Conservation (phyloP, 1,284 basidiomycete genomes). For the Ustilago esculenta region DNA sequence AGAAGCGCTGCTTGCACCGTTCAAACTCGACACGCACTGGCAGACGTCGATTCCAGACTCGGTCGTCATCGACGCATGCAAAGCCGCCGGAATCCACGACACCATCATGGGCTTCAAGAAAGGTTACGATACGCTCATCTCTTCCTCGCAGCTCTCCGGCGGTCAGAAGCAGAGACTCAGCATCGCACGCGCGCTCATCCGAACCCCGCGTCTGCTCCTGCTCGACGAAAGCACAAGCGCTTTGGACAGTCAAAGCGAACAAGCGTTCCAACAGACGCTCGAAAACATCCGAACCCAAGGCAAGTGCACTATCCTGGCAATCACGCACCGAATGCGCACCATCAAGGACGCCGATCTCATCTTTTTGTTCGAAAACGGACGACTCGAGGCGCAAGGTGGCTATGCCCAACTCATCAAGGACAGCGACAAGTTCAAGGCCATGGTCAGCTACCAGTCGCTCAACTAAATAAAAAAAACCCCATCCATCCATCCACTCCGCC, state of each 20-base stretch:
- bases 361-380: slow-evolving; percentile 52
- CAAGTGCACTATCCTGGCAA: slow-evolving; percentile 58
- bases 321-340: slow-evolving; percentile 62
- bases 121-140: slow-evolving; percentile 76
- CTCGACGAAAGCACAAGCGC: slow-evolving; percentile 64
- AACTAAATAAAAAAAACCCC: too few species aligned
- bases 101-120: slow-evolving; percentile 91
- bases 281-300: slow-evolving; percentile 36
- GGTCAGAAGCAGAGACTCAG: slow-evolving; percentile 62
- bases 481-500: too few species aligned
- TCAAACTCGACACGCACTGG: slow-evolving; percentile 20
- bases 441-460: slow-evolving; percentile 55
- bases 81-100: slow-evolving; percentile 69
- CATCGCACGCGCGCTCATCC: slow-evolving; percentile 60
- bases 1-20: slow-evolving; percentile 22
- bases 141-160: slow-evolving; percentile 58
- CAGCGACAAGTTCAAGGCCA: slow-evolving; percentile 46
- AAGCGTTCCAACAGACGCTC: slow-evolving; percentile 56
- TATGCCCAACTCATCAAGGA: slow-evolving; percentile 42
- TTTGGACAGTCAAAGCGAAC: slow-evolving; percentile 58
- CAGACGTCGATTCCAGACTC: slow-evolving; percentile 12
- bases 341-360: slow-evolving; percentile 61
- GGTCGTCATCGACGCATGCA: slow-evolving; percentile 11
- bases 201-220: slow-evolving; percentile 54
- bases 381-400: slow-evolving; percentile 51